Percentiles rank a stretch among this genome's conserved stretches.
Conservation (phyloP, 805 yeast genomes). For the Candida boidinii region DNA sequence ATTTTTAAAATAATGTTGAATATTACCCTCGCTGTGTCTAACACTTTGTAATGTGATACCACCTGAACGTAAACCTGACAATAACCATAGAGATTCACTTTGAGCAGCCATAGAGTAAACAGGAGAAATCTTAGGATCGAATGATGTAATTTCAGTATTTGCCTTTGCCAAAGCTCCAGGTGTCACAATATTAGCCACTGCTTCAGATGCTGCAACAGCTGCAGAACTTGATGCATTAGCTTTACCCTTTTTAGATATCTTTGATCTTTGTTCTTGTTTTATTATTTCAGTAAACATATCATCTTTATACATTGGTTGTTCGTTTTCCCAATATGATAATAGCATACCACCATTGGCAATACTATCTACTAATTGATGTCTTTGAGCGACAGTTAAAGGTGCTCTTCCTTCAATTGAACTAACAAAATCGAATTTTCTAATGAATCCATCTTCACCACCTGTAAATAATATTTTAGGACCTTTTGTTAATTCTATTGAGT, state of each 20-base stretch:
- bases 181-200: neutral
- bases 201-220: too few relatives aligned
- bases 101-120: slow-evolving; percentile 85
- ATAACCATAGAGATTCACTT: slow-evolving; percentile 71
- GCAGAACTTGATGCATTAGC: slow-evolving; percentile 14
- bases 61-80: slow-evolving; percentile 76
- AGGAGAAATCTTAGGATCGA: slow-evolving; percentile 66
- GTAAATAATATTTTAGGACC: slow-evolving; percentile 85
- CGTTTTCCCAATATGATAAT: slow-evolving; percentile 91
- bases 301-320: slow-evolving; percentile 60
- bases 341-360: slow-evolving; percentile 79
- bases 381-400: slow-evolving; percentile 84
- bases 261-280: slow-evolving; percentile 9
- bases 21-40: slow-evolving; percentile 72
- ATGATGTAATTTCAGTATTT: slow-evolving; percentile 30
- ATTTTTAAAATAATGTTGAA: slow-evolving; percentile 60
- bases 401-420: slow-evolving; percentile 81
- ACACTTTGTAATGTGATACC: slow-evolving; percentile 82
- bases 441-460: slow-evolving; percentile 94
- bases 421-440: slow-evolving; percentile 80
- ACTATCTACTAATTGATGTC: slow-evolving; percentile 81
- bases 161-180: neutral
- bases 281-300: slow-evolving; percentile 20
- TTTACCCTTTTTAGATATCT: slow-evolving; percentile 8
- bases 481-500: slow-evolving; percentile 65